These are phyloP conservation scores for Collariella sp. DNA, from an alignment of 495 filamentous ascomycete genomes.

Conservation along the genomic window DNA sequence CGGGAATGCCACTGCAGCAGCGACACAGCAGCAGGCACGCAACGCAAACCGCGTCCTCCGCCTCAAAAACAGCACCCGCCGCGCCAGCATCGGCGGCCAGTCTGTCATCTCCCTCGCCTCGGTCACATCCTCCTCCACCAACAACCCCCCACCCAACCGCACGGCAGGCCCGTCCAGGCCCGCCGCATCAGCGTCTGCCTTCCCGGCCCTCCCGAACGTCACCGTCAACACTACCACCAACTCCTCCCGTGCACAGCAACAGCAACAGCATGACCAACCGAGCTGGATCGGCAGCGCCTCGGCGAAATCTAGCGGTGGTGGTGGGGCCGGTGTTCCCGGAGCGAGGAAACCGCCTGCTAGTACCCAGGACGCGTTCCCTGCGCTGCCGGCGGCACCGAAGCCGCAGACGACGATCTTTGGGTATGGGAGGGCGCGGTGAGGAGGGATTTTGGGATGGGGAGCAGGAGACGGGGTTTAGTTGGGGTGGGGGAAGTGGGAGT, in stretches of 20 bases:
- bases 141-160: slow-evolving; percentile 32
- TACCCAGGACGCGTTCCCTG: slow-evolving; percentile 62
- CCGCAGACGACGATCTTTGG: slow-evolving; percentile 74
- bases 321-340: background rate
- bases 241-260: slow-evolving; percentile 13
- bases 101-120: slow-evolving; percentile 37
- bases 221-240: slow-evolving; percentile 35
- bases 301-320: background rate
- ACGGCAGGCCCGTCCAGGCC: slow-evolving; percentile 5
- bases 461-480: slow-evolving; percentile 34
- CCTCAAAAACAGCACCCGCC: slow-evolving; percentile 42
- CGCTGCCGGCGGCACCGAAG: slow-evolving; percentile 68
- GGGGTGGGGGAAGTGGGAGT: slow-evolving; percentile 19
- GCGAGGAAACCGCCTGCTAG: background rate
- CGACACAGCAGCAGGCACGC: slow-evolving; percentile 21
- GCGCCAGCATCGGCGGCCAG: slow-evolving; percentile 15
- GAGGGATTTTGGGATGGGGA: slow-evolving; percentile 51
- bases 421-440: slow-evolving; percentile 60
- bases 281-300: slow-evolving; percentile 14
- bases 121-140: slow-evolving; percentile 32
- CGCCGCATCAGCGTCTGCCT: slow-evolving; percentile 27
- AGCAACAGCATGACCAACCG: too few relatives aligned
- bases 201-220: slow-evolving; percentile 26
- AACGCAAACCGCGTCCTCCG: slow-evolving; percentile 39
- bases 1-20: slow-evolving; percentile 27